Percentiles rank a stretch among this genome's conserved stretches.
Evolutionary conservation across 257 asterid genomes (phyloP).

Genomic region (Solanum sejunctum): DNA sequence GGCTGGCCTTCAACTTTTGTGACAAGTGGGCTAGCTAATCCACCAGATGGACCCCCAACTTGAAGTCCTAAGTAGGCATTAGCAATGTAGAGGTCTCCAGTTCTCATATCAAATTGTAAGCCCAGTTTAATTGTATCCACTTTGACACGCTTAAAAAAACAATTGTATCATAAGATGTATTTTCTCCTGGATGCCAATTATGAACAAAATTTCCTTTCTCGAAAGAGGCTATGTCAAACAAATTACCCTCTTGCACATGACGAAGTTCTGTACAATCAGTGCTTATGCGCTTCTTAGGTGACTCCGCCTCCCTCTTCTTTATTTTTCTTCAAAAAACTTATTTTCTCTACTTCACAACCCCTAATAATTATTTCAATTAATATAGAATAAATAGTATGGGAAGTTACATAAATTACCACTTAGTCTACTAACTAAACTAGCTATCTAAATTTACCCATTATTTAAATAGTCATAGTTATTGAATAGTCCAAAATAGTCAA

Average conservation of each 20-base stretch:
- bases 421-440: too few relatives aligned
- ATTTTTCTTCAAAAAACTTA: too few relatives aligned
- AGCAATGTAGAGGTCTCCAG: slow-evolving; percentile 56
- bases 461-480: too few relatives aligned
- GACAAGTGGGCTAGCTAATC: slow-evolving; percentile 33
- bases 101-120: slow-evolving; percentile 34
- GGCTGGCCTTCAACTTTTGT: slow-evolving; percentile 44
- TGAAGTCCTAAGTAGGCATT: slow-evolving; percentile 75
- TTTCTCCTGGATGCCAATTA: slow-evolving; percentile 49
- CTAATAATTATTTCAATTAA: too few relatives aligned
- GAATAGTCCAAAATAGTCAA: too few relatives aligned
- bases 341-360: too few relatives aligned
- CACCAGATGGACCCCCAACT: slow-evolving; percentile 58
- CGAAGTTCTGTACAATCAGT: slow-evolving; percentile 10
- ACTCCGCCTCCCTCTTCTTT: neutral
- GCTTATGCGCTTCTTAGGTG: slow-evolving; percentile 5
- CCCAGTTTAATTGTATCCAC: slow-evolving; percentile 85
- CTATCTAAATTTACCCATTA: too few relatives aligned
- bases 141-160: slow-evolving; percentile 83
- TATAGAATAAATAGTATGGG: too few relatives aligned
- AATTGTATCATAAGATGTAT: slow-evolving; percentile 43
- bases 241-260: slow-evolving; percentile 16
- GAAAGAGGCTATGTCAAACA: slow-evolving; percentile 51
- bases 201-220: slow-evolving; percentile 69
- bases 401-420: too few relatives aligned